Evolutionary conservation across 192 early-diverging fungal genomes (phyloP), one percentile per base, ranked within the genome.

Genomic region (Entomortierella beljakovae): DNA sequence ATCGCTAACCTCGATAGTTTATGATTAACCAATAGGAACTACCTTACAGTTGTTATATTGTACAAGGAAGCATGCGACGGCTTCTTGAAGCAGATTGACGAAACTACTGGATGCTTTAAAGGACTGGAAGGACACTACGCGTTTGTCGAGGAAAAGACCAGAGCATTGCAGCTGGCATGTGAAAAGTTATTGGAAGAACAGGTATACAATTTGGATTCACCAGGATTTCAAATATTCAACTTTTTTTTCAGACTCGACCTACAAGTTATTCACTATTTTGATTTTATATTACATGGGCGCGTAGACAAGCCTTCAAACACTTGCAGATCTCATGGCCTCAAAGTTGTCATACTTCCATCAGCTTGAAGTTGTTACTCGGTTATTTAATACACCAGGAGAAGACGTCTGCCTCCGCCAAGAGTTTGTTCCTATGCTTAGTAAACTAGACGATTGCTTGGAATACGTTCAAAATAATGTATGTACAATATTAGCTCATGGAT

Each of bases 331-430:
- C 10, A 81, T 98, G 26, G 59, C 76, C 0, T 85, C 83, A 25
- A 85, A 89, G 52, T 82, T 99, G 10, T 69, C 72, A 0, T 95
- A 92, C 72, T 98, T 96, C 72, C 90, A 96, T 34, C 90, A 94
- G 71, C 70, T 98, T n/a, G 96, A 94, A 42, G 85, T 89, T 0
- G 92, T 96, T 16, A 84, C 92, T 26, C 87, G 90, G 69, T 73
- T 96, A 34, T 89, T 98, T 61, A 92, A 88, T 68, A 71, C 90
- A n/a, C 92, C 93, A 10, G 96, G 95, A 7, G 96, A 98, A 51
- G 80, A 86, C 57, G 90, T 97, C 13, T 96, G 94, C 57, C 64
- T 92, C 53, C 88, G 96, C 57, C 80, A 71, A 1, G 85, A 89
- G 56, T 99, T 99, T 81, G 73, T 94, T 15, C 90, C 94, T 0